A percentile compares a stretch with the other conserved stretches of the same genome.
phyloP scores from a whole-genome alignment of 164 flowering plant species.

The Vitis riparia region DNA sequence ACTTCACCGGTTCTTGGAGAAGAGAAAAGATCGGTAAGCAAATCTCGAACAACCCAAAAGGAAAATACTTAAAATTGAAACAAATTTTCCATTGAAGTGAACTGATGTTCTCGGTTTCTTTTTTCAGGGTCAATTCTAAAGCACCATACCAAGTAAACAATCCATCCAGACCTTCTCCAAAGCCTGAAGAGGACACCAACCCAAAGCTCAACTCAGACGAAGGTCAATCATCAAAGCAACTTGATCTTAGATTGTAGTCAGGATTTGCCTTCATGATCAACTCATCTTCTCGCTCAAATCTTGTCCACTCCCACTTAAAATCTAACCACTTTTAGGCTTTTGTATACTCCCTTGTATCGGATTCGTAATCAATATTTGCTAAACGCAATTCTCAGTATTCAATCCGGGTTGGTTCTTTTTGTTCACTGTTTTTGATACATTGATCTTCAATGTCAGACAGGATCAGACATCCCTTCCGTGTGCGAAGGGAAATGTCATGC shows the following conservation, averaged over 20 bases:
- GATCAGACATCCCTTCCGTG: no score
- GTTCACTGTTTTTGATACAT: no score
- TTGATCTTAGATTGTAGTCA: slow-evolving; percentile 27
- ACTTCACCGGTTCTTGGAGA: slow-evolving; percentile 49
- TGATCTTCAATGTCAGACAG: no score
- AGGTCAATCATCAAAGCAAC: slow-evolving; percentile 23
- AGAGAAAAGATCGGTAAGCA: slow-evolving; percentile 55
- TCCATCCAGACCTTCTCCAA: slow-evolving; percentile 15
- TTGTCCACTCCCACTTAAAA: no score
- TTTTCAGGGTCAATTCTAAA: slow-evolving; percentile 32
- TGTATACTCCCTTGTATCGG: no score
- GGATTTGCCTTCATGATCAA: no score
- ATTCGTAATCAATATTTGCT: no score
- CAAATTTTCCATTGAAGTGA: neutral
- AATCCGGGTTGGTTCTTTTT: no score
- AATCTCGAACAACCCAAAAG: neutral
- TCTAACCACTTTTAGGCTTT: no score
- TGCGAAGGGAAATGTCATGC: no score
- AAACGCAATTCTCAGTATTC: no score
- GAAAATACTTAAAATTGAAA: neutral
- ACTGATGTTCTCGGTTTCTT: neutral
- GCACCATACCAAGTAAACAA: slow-evolving; percentile 45
- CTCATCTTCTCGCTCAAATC: no score
- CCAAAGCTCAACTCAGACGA: slow-evolving; percentile 1
- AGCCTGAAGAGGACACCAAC: slow-evolving; percentile 5